These are phyloP conservation scores for Sphaerulina musiva DNA, from an alignment of 2,329 filamentous ascomycete genomes.

Conservation along the genomic window DNA sequence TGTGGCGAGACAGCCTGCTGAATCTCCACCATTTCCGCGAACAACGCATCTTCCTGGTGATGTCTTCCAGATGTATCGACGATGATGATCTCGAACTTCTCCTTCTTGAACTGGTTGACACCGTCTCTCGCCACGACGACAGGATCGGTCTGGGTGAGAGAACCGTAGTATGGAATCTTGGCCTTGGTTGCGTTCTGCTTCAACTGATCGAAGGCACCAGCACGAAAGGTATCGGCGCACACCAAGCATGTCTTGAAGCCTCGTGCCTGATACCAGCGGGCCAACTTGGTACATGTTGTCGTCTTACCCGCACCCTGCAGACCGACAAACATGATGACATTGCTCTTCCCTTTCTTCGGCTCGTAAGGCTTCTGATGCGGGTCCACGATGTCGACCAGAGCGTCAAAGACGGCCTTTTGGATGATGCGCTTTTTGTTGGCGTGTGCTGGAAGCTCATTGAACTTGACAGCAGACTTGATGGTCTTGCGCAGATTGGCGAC, in stretches of 20 bases:
- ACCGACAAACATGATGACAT: slow-evolving; percentile 99
- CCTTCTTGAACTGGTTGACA: slow-evolving; percentile 98
- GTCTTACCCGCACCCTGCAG: slow-evolving; percentile 97
- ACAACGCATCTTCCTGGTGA: slow-evolving; percentile 87
- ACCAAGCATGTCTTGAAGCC: slow-evolving; percentile 91
- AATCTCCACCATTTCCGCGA: slow-evolving; percentile 97
- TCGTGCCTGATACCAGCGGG: slow-evolving; percentile 85
- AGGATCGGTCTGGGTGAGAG: slow-evolving; percentile 90
- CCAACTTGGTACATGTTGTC: slow-evolving; percentile 95
- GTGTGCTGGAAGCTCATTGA: slow-evolving; percentile 81
- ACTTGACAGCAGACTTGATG: slow-evolving; percentile 85
- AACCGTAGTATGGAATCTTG: slow-evolving; percentile 98
- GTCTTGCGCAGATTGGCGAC: slow-evolving; percentile 87
- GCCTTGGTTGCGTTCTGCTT: slow-evolving; percentile 99
- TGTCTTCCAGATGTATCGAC: slow-evolving; percentile 95
- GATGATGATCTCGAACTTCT: slow-evolving; percentile 96
- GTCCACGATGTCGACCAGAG: slow-evolving; percentile 90
- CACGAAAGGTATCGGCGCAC: slow-evolving; percentile 96
- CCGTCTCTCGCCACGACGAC: slow-evolving; percentile 89
- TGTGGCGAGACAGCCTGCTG: slow-evolving; percentile 84
- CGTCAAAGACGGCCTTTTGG: slow-evolving; percentile 95
- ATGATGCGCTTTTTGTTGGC: slow-evolving; percentile 98
- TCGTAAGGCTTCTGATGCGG: slow-evolving; percentile 94
- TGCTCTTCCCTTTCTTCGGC: slow-evolving; percentile 90
- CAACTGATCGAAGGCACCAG: slow-evolving; percentile 94